Base-by-base conservation (phyloP, 495 filamentous ascomycete genomes). In the Aspergillus diversus region DNA sequence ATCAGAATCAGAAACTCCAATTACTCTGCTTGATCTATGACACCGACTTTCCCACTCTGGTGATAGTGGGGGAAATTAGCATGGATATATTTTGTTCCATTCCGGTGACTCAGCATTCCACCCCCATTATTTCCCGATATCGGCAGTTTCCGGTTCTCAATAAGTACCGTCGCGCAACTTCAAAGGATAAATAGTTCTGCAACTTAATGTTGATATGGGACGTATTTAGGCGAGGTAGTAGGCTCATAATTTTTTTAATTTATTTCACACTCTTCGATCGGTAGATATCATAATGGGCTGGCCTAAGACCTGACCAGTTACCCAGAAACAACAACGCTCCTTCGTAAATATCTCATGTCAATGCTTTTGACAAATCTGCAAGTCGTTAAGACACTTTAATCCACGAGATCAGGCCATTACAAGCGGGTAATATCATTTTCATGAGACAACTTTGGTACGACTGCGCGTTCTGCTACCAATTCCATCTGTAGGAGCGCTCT, bases 381-480 rank as follows among this genome's bases (percentile, higher is more conserved):
- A n/a, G 12, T 43, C 39, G n/a, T 11, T 9, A 43, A 43, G 39
- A 43, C 11, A 12, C n/a, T 43, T 43, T 43, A 43, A 43, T 5
- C n/a, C 31, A 12, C 9, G 31, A 32, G 50, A 17, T 53, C 33
- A 53, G 12, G 11, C 31, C n/a, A 6, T 55, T 17, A 7, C 13
- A 50, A 33, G 37, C 6, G 0, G 9, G 7, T 8, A 12, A 9
- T 8, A 12, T 60, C 15, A 42, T 32, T 12, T 13, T 61, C 50
- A 66, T 21, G 61, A 72, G 46, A 69, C 49, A 50, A 57, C 65
- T 65, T 80, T 77, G 57, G 76, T 77, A 17, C 76, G 75, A 65
- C 75, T 79, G 48, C 77, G 76, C 48, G 77, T 80, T n/a, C 76
- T 70, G 54, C 72, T 77, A 34, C 77, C 76, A 61, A 75, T 72